Base-by-base conservation (phyloP, 139 green algal species). In the Spirogloea muscicola region DNA sequence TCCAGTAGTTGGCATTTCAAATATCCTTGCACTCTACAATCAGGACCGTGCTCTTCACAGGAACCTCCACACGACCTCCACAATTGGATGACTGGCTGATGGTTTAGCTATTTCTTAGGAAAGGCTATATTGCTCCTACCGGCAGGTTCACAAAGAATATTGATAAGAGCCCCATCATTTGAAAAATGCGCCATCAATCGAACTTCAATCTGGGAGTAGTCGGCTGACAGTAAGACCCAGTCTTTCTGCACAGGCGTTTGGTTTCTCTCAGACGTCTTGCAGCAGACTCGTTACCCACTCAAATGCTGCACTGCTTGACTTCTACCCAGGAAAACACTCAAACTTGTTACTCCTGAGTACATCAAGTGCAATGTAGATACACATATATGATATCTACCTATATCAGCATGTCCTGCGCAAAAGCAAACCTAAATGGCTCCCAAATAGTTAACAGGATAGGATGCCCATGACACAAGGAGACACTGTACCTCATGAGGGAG, bases 171-270 rank as follows among this genome's bases (percentile, higher is more conserved):
- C 0, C 33, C 34, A 49, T 96, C 92, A 0, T 73, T 58, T 1
- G 74, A 86, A 44, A 97, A 90, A 83, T 97, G 92, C 21, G 92
- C 92, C 87, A 96, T 92, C 13, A 97, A 52, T 10, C 92, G 86
- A 61, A 97, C 72, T 88, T 97, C 92, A 5, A 96, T 64, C 85
- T 85, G 79, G 6, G 91, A 88, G 42, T 95, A 97, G 71, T 97
- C 92, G 5, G 90, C 90, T 0, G 84, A 74, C 3, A 84, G 6
- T 2, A 84, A 29, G 0, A 80, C 49, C 6, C 49, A 58, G 38
- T 13, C 29, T 34, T 40, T 29, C 67, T 76, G 67, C 31, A 67
- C 31, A 6, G 4, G 27, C 10, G 27, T 40, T n/a, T 43, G 40
- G 40, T 43, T 43, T 55, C n/a, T n/a, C 21, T 55, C 21, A 21